Percentiles rank a stretch among this genome's conserved stretches.
These are phyloP conservation scores for Ophiosphaerella narmari DNA, from an alignment of 2,329 filamentous ascomycete genomes.

Conservation along the genomic window DNA sequence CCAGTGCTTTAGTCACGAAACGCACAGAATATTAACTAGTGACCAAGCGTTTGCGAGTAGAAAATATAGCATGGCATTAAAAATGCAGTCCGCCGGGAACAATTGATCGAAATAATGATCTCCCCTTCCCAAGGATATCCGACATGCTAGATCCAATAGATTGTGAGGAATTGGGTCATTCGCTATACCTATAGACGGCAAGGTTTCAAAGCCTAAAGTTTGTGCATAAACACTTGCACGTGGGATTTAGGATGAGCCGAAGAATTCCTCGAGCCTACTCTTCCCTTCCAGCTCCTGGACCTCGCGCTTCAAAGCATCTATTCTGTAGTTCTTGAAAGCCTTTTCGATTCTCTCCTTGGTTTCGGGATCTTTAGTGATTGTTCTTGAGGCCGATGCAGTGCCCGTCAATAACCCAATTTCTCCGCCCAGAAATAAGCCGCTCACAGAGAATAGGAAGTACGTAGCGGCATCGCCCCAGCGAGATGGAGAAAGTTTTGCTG, in stretches of 20 bases:
- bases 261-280: slow-evolving; percentile 36
- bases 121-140: no score
- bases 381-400: slow-evolving; percentile 57
- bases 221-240: neutral
- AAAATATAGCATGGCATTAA: no score
- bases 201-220: neutral
- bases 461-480: slow-evolving; percentile 64
- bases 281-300: slow-evolving; percentile 59
- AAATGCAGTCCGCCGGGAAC: no score
- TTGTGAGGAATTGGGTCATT: no score
- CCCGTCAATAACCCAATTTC: slow-evolving; percentile 66
- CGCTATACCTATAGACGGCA: neutral
- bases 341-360: slow-evolving; percentile 62
- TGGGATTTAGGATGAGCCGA: slow-evolving; percentile 10
- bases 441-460: slow-evolving; percentile 65
- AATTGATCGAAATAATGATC: no score
- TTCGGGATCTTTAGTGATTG: slow-evolving; percentile 60
- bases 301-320: slow-evolving; percentile 66
- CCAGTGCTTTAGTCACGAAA: no score
- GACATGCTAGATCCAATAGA: no score
- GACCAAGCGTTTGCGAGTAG: no score
- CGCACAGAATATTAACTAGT: no score
- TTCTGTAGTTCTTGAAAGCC: slow-evolving; percentile 66
- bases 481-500: slow-evolving; percentile 61
- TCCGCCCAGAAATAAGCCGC: slow-evolving; percentile 67